Conservation (phyloP, 2,329 filamentous ascomycete species). For the Lecanicillium sp. region DNA sequence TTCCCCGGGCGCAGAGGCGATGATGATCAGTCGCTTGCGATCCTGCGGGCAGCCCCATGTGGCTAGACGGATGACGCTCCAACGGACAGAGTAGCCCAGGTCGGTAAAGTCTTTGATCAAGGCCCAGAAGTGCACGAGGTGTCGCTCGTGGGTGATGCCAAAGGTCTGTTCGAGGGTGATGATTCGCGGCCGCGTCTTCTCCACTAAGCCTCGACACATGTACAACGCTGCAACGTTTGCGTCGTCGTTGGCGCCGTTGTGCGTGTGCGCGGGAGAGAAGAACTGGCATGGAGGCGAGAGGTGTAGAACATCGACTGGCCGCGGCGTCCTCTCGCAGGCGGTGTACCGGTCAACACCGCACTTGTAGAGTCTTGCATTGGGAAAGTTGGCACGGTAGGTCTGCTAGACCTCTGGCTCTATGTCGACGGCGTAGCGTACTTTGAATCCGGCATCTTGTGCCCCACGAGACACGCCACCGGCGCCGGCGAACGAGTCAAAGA, state of each 20-base stretch:
- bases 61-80: constrained; percentile 52
- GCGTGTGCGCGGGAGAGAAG: constrained; percentile 67
- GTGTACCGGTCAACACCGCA: constrained; percentile 47
- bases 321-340: constrained; percentile 20
- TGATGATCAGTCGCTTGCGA: constrained; percentile 48
- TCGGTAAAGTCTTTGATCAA: constrained; percentile 60
- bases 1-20: constrained; percentile 63
- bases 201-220: constrained; percentile 49
- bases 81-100: constrained; percentile 63
- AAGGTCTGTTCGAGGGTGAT: constrained; percentile 76
- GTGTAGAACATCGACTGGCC: constrained; percentile 63
- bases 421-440: constrained; percentile 59
- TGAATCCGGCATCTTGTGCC: constrained; percentile 51
- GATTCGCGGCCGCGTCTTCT: constrained; percentile 55
- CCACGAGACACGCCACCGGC: constrained; percentile 66
- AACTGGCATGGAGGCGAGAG: constrained; percentile 73
- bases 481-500: constrained; percentile 68
- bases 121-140: constrained; percentile 49
- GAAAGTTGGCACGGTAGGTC: constrained; percentile 57
- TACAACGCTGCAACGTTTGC: constrained; percentile 58
- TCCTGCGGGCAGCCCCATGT: constrained; percentile 47
- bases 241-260: constrained; percentile 62
- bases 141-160: constrained; percentile 52
- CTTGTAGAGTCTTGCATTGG: constrained; percentile 40
- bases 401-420: constrained; percentile 47